Percentiles rank a stretch among this genome's conserved stretches.
Conservation (phyloP, 1,284 basidiomycete genomes). For the Coniferiporia weirii region DNA sequence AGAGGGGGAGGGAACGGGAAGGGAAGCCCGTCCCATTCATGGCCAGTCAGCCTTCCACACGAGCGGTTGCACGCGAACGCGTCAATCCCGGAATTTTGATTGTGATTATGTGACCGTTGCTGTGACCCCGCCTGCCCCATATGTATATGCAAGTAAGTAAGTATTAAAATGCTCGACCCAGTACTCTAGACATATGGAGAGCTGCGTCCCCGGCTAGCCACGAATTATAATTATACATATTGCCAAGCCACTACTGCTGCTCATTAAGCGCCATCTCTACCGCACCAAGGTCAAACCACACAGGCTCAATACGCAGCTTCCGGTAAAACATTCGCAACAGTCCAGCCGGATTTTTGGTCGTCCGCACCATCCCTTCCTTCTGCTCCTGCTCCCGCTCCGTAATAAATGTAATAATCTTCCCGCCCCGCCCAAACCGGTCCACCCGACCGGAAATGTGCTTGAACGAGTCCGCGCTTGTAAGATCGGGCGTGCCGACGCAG, state of each 20-base stretch:
- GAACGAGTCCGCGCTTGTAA: conserved; percentile 52
- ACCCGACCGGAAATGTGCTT: conserved; percentile 71
- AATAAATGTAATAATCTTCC: conserved; percentile 59
- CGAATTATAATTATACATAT: neutral
- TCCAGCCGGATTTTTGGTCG: conserved; percentile 36
- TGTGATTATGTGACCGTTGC: conserved; percentile 16
- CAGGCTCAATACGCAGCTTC: conserved; percentile 36
- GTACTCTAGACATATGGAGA: too few relatives aligned
- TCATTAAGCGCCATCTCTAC: neutral
- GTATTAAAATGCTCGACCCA: too few relatives aligned
- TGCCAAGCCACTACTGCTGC: neutral
- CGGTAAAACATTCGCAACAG: conserved; percentile 42
- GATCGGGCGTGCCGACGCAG: conserved; percentile 55
- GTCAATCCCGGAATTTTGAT: conserved; percentile 17
- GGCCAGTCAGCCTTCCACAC: conserved; percentile 6
- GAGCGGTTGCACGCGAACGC: conserved; percentile 6
- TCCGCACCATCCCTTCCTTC: conserved; percentile 25
- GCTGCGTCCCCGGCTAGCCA: too few relatives aligned
- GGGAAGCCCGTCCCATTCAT: conserved; percentile 17
- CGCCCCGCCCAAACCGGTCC: conserved; percentile 60
- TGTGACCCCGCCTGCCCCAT: neutral
- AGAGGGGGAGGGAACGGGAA: conserved; percentile 24
- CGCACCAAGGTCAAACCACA: conserved; percentile 23
- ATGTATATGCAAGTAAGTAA: too few relatives aligned
- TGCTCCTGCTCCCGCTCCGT: conserved; percentile 24